These are phyloP conservation scores for Vitis riparia DNA, from an alignment of 164 flowering plant species.

Conservation along the genomic window DNA sequence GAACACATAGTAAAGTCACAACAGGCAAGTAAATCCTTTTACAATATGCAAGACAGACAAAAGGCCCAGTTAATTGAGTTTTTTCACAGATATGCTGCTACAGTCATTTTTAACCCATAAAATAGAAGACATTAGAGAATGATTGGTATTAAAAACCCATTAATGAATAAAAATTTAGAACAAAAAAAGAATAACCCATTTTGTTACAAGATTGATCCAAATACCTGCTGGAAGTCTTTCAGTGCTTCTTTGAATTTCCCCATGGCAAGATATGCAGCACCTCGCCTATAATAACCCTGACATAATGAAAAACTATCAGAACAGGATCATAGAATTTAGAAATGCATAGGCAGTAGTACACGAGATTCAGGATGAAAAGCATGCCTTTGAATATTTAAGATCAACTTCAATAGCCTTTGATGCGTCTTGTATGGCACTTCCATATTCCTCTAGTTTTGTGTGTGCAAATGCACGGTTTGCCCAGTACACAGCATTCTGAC, in stretches of 20 bases:
- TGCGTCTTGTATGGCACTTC: slow-evolving; percentile 94
- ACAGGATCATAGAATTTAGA: slow-evolving; percentile 5
- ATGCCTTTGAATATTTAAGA: slow-evolving; percentile 88
- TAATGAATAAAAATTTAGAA: too few species aligned
- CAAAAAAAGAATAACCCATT: neutral
- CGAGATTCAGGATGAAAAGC: slow-evolving; percentile 3
- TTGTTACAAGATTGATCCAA: neutral
- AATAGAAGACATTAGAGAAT: too few species aligned
- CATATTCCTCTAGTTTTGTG: slow-evolving; percentile 93
- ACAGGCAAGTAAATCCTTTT: too few species aligned
- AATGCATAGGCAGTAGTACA: neutral
- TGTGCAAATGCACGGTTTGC: slow-evolving; percentile 97
- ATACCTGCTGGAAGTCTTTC: slow-evolving; percentile 96
- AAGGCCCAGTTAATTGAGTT: too few species aligned
- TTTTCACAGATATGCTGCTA: too few species aligned
- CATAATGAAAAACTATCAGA: slow-evolving; percentile 17
- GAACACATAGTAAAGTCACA: too few species aligned
- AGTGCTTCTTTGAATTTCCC: slow-evolving; percentile 98
- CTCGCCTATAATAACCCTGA: slow-evolving; percentile 95
- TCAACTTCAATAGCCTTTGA: slow-evolving; percentile 88
- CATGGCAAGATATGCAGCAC: slow-evolving; percentile 96
- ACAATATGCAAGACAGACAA: too few species aligned
- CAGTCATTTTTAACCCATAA: too few species aligned
- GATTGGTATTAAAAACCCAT: neutral
- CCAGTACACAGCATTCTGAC: slow-evolving; percentile 86